phyloP scores from a whole-genome alignment of 1,139 yeast genomes.

The Scheffersomyces segobiensis region DNA sequence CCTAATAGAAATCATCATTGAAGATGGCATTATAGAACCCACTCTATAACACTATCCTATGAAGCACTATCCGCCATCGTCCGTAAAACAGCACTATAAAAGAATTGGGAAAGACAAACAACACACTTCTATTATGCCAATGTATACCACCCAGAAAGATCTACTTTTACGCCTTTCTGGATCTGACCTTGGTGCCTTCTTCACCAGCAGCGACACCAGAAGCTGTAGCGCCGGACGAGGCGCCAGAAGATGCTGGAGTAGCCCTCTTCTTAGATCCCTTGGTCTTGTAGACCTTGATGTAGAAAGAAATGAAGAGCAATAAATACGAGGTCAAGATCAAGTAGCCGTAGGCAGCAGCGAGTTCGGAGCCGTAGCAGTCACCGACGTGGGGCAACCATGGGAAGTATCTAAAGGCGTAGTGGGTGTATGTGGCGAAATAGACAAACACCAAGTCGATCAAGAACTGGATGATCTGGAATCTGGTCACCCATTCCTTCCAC shows the following conservation, averaged over 20 bases:
- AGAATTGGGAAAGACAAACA: neutral
- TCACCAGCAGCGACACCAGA: conserved; percentile 17
- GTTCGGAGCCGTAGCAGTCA: conserved; percentile 87
- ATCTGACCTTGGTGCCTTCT: conserved; percentile 33
- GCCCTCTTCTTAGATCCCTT: conserved; percentile 30
- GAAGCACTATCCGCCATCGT: neutral
- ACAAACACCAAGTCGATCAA: conserved; percentile 86
- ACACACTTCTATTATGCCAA: neutral
- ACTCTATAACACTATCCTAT: too few species aligned
- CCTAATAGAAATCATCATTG: too few species aligned
- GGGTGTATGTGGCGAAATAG: conserved; percentile 88
- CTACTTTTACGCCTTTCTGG: conserved; percentile 42
- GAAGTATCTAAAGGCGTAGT: conserved; percentile 62
- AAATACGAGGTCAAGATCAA: conserved; percentile 86
- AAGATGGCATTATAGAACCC: too few species aligned
- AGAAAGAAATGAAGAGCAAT: conserved; percentile 89
- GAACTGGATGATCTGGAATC: conserved; percentile 93
- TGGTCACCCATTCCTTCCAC: conserved; percentile 99
- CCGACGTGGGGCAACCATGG: conserved; percentile 75
- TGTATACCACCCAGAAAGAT: neutral
- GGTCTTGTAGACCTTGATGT: conserved; percentile 79
- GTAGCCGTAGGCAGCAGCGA: conserved; percentile 91
- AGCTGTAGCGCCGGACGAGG: conserved; percentile 8
- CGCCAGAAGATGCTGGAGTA: conserved; percentile 6
- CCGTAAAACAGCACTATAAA: neutral